Base-by-base conservation (phyloP, 345 rosid genomes). In the Aegle marmelos region DNA sequence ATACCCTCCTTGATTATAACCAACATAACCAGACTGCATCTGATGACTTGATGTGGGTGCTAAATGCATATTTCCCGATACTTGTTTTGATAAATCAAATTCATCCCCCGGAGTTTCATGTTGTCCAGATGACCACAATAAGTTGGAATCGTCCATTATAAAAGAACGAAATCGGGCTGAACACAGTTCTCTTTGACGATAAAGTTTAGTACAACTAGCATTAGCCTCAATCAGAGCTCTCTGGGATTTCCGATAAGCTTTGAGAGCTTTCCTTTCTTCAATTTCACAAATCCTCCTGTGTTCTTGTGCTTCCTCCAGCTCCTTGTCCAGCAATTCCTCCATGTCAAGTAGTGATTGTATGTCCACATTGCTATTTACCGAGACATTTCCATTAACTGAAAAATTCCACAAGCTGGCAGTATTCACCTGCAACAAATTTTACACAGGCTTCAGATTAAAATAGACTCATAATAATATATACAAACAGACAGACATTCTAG, bases 181-280 rank as follows among this genome's bases (percentile, higher is more conserved):
- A 80, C 91, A 83, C 56, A 80, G 78, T 84, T 94, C 98, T 88
- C 99, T 92, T 81, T 85, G 86, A 69, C 79, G 88, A 85, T 91
- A 94, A 72, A 96, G 89, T 74, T 87, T 87, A 75, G 82, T 81
- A 75, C 98, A 96, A 86, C 90, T 89, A 61, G 87, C 87, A 86
- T 91, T 96, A 83, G 99, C 98, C 88, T 91, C 95, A 59, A 96
- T 78, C 86, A 96, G 80, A 79, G 90, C 92, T 80, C 91, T 94
- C 80, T 92, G 99, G 17, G 98, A 93, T 86, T 87, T 91, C 78
- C 94, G 86, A 83, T 92, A 96, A 68, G 91, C 91, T 86, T 87
- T 94, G 68, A 94, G 94, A 65, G 98, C 95, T 79, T 94, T 92
- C 80, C 97, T 89, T 84, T 96, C 99, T 85, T 96, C 99, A 89